Evolutionary conservation across 495 filamentous ascomycete species (phyloP), one percentile per base, ranked within the genome.

Genomic region (Annulohypoxylon moriforme): DNA sequence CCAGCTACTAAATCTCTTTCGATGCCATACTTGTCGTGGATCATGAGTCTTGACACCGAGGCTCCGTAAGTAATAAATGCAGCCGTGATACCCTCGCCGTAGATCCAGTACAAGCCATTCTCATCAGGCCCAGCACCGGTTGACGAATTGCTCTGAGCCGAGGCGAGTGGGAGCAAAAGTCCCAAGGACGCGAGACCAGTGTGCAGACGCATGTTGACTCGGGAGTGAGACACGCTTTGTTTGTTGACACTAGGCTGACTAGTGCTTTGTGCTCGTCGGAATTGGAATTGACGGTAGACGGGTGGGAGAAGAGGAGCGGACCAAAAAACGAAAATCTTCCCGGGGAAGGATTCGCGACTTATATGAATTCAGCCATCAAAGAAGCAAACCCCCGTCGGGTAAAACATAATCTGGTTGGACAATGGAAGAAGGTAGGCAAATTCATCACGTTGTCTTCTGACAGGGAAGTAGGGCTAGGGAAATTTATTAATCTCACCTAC

Each of bases 31-130:
- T 88, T 87, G 79, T 95, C 92, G 36, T 89, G 87, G 75, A 97
- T 86, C 70, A 90, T 84, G 29, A 96, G 81, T 53, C 93, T 91
- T 34, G 90, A 88, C 59, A 96, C 85, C 58, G 88, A 89, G 14
- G 93, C 93, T 25, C 93, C 93, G 68, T 96, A 94, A 1, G 92
- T 84, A 53, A 95, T 91, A 78, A 96, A 90, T 40, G 84, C 85
- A 11, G 89, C 91, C 14, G 88, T 86, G 80, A 96, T 93, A 42
- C 90, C 90, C 46, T 88, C 84, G 42, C 90, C 89, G 53, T 84
- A 82, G 77, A 97, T 91, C 72, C 88, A 90, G 78, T 94, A 96
- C 75, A 90, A 89, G 29, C 86, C 86, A 65, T 85, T 69, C 36
- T 69, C 60, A 68, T 85, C 85, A 0, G 86, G 83, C 2, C 76